Evolutionary conservation across 2,329 filamentous ascomycete genomes (phyloP), one percentile per base, ranked within the genome.

Genomic region (Cladosporium sp.): DNA sequence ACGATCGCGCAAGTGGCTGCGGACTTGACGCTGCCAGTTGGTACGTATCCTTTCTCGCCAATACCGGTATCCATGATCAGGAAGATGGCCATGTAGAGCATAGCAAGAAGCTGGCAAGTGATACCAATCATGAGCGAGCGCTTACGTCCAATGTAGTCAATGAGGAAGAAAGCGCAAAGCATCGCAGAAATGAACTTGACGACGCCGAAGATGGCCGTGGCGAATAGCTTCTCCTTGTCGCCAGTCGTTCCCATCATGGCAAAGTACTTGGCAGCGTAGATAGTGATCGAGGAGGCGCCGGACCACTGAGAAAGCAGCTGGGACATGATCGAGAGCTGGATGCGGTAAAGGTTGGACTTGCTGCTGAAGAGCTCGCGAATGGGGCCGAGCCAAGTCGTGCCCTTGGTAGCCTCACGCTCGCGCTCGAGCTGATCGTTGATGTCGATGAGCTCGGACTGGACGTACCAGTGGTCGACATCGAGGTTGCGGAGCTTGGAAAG

Each of bases 131-230:
- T 76, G 7, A 86, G 77, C 0, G 83, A 78, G 15, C 82, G 77
- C 78, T 92, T 93, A 66, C 91, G 88, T 4, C 91, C 91, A 69
- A 93, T 88, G 64, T 90, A 87, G 71, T 93, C 91, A 69, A 93
- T 90, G 10, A 93, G 84, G 84, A 93, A 92, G 62, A 93, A 83
- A 0, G 91, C 90, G 75, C 90, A 93, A 47, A 86, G 70, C 36
- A 93, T 75, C 15, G 89, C 86, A 0, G 88, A 84, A 7, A 86
- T 75, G 64, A 93, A 85, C 74, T 93, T 93, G 71, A 92, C 83
- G 61, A 92, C 85, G 52, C 91, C 91, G 64, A 93, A 92, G 60
- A 94, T 86, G 3, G 87, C 90, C 0, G 90, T 93, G 15, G 91
- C 86, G 44, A 93, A 87, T 0, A 93, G 85, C 64, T 87, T 87